phyloP scores from a whole-genome alignment of 2,329 filamentous ascomycete genomes.

The Tolypocladium ovalisporum region DNA sequence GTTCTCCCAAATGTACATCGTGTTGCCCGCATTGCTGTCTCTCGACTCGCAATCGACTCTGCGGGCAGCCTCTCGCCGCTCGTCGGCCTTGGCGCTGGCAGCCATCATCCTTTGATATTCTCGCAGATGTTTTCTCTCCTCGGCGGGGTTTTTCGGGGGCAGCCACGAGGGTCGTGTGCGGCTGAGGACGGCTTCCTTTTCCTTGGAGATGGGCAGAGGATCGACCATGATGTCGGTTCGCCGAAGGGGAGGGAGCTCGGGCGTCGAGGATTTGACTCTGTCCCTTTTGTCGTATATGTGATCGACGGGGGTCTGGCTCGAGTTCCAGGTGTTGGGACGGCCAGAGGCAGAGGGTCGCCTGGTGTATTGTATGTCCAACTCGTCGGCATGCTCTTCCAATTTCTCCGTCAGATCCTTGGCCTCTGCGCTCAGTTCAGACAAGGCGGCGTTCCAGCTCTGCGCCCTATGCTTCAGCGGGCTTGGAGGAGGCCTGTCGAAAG shows the following conservation, averaged over 20 bases:
- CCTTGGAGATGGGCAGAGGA: constrained; percentile 71
- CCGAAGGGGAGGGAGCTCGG: constrained; percentile 59
- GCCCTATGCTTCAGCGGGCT: constrained; percentile 43
- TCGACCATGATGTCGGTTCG: constrained; percentile 76
- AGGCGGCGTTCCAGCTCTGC: constrained; percentile 64
- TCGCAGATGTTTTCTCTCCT: constrained; percentile 80
- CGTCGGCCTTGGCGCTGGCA: constrained; percentile 47
- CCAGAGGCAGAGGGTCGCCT: constrained; percentile 16
- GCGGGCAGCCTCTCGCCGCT: constrained; percentile 43
- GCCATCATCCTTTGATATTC: constrained; percentile 80
- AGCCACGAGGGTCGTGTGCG: constrained; percentile 76
- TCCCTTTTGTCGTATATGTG: constrained; percentile 31
- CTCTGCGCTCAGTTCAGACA: constrained; percentile 59
- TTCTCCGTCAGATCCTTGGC: constrained; percentile 67
- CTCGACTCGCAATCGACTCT: constrained; percentile 39
- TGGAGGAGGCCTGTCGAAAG: constrained; percentile 21
- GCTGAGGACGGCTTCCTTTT: constrained; percentile 75
- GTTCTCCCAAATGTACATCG: constrained; percentile 61
- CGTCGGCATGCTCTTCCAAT: constrained; percentile 67
- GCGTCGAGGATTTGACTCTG: constrained; percentile 53
- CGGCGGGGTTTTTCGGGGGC: constrained; percentile 76
- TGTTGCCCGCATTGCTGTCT: constrained; percentile 42
- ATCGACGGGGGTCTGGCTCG: constrained; percentile 20
- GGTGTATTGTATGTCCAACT: constrained; percentile 32
- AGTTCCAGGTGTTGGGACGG: constrained; percentile 30